Evolutionary conservation across 768 basidiomycete genomes (phyloP), one percentile per base, ranked within the genome.

Genomic region (Hygrocybe coccinea): DNA sequence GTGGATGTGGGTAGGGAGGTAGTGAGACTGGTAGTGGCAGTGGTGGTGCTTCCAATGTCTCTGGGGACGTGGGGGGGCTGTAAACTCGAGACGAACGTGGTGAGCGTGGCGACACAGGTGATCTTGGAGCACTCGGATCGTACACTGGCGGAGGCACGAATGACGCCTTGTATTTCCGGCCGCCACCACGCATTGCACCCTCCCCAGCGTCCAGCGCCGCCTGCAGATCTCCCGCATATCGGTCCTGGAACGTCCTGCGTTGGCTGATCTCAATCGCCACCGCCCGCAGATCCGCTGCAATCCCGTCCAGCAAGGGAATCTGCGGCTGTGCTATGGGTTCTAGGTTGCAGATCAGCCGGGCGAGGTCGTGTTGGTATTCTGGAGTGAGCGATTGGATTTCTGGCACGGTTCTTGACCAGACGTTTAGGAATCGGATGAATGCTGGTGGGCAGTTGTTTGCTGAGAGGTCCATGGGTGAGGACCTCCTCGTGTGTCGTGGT

Each of bases 221-320:
- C 65, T 93, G 89, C 2, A 94, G 68, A 66, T 89, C 91, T 1
- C 69, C 62, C 0, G 82, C 83, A 62, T 87, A 93, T 8, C 87
- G 75, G 59, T 89, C 83, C 67, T 94, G 91, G 70, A 94, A 94
- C 0, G 87, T 85, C 19, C 91, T 74, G 4, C 91, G 71, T 68
- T 91, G 89, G 54, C 87, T 86, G 59, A 94, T 91, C 64, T 93
- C 91, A 47, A 94, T 90, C 0, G 89, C 87, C 0, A 94, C 86
- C 0, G 87, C 86, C 15, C 89, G 79, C n/a, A 94, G 69, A 66
- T 92, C 89, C 0, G 88, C 87, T 1, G 91, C 81, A 45, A 91
- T 82, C 0, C 85, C 83, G 2, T 75, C 70, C 9, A 91, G 64
- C 0, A 70, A 62, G 1, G 71, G 67, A 22, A 77, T 67, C 3